Base-by-base conservation (phyloP, 2,329 filamentous ascomycete species). In the Trichoderma breve region DNA sequence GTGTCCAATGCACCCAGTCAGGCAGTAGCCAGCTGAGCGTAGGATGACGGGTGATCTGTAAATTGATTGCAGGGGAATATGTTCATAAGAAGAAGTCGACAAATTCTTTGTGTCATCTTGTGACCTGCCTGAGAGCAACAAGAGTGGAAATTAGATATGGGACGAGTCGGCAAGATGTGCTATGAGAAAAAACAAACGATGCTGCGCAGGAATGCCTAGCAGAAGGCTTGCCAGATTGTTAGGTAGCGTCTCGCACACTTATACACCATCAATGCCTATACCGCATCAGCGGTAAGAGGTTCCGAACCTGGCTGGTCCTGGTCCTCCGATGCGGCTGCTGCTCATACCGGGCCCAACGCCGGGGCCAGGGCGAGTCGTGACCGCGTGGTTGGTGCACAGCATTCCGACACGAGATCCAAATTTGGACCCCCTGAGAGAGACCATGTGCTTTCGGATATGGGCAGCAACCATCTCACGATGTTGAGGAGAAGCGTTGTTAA, bases 401-500 rank as follows among this genome's bases (percentile, higher is more conserved):
- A 99, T 98, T 36, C 96, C 96, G 74, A 99, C 96, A 72, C 96
- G 93, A 73, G 96, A 99, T 73, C 96, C 96, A 81, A 98, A 99
- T 82, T 99, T 99, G 79, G 96, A 98, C 71, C 96, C 96, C 73
- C 96, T 93, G 63, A 99, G 92, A 71, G 96, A 99, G 9, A 99
- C 96, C 96, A 99, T 99, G 82, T 99, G 96, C 88, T 98, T 98
- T 77, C 94, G 92, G 77, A 99, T 97, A 80, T 99, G 96, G 71
- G 91, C 91, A 62, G 95, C 94, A 75, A 99, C 96, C 75, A 97
- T 86, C 80, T 99, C 97, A 72, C 94, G 93, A 80, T 98, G 96
- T 80, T 97, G 94, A 70, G 92, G 86, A 72, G 91, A 90, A 73
- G 94, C 92, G 80, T 98, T 93, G 77, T 94, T 95, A 79, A 99